Evolutionary conservation across 1,284 basidiomycete genomes (phyloP), one percentile per base, ranked within the genome.

Genomic region (Volvariella volvacea): DNA sequence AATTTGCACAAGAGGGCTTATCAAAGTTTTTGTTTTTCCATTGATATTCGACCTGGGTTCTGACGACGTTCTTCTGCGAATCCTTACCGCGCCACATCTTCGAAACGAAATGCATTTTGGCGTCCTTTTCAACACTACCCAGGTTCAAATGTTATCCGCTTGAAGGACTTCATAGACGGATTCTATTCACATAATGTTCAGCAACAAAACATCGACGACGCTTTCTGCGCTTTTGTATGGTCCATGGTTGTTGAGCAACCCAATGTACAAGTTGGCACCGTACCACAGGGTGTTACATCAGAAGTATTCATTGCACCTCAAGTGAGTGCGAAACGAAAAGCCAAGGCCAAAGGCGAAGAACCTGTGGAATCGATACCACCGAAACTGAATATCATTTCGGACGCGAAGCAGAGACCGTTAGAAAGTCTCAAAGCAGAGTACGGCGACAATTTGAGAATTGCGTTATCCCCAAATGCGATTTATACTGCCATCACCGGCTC

Each of bases 401-500:
- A 80, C 55, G 76, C 76, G 10, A 72, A 68, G 43, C 55, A 59
- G n/a, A 67, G 62, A 43, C 57, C 76, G 6, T 56, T 88, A 44
- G 70, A 76, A 14, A 73, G 78, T 22, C 63, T 90, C 39, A 63
- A 68, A 44, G 48, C 61, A 51, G 60, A 75, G 53, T 74, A 82
- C 60, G 78, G 83, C 3, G 72, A 80, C 42, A 65, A 65, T 4
- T 63, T 94, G 22, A 73, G 90, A 48, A 77, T 94, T 50, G 84
- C 86, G 12, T 78, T 88, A 1, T 78, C 87, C 50, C 72, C 80
- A 2, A 77, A 87, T 50, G 76, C 80, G 2, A 83, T 80, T 32
- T 89, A 90, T 60, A 73, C 74, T 34, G 80, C 87, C 8, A 76
- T 94, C 22, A 91, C 88, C 12, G 92, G 92, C 2, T 84, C 86